A percentile compares a stretch with the other conserved stretches of the same genome.
These are phyloP conservation scores for Hemileccinum impolitum DNA, from an alignment of 768 basidiomycete species.

Conservation along the genomic window DNA sequence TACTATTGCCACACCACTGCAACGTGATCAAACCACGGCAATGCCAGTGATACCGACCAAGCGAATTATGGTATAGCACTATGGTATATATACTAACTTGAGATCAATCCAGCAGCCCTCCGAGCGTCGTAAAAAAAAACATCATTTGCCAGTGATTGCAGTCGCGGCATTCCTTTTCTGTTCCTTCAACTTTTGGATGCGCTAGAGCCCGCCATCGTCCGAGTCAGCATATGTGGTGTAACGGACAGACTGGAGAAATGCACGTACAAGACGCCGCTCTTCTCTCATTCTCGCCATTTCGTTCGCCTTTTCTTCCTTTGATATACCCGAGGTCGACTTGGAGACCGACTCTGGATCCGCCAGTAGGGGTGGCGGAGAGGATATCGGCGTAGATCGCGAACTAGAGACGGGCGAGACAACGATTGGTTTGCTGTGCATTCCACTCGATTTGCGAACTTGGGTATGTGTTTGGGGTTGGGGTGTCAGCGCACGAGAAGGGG, in stretches of 20 bases:
- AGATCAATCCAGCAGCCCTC: not conserved
- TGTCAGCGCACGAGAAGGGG: constrained; percentile 15
- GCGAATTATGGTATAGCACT: not conserved
- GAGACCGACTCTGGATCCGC: constrained; percentile 11
- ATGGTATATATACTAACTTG: not conserved
- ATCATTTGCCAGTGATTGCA: not conserved
- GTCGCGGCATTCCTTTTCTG: constrained; percentile 59
- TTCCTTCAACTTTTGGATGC: constrained; percentile 77
- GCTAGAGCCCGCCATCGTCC: constrained; percentile 36
- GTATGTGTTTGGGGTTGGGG: constrained; percentile 17
- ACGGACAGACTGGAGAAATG: not conserved
- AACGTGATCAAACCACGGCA: not conserved
- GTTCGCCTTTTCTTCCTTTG: constrained; percentile 91
- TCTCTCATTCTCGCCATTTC: constrained; percentile 91
- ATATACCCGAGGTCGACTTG: constrained; percentile 46
- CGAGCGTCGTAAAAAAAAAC: not conserved
- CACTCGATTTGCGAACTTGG: constrained; percentile 5
- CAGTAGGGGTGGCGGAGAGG: constrained; percentile 17
- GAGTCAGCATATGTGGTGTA: not conserved
- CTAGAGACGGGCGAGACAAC: constrained; percentile 13
- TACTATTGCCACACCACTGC: not conserved
- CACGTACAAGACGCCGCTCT: constrained; percentile 79
- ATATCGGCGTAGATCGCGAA: constrained; percentile 23
- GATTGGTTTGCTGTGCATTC: constrained; percentile 1
- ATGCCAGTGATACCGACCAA: not conserved